A percentile compares a stretch with the other conserved stretches of the same genome.
These are phyloP conservation scores for Diutina pseudorugosa DNA, from an alignment of 1,139 yeast species.

Conservation along the genomic window DNA sequence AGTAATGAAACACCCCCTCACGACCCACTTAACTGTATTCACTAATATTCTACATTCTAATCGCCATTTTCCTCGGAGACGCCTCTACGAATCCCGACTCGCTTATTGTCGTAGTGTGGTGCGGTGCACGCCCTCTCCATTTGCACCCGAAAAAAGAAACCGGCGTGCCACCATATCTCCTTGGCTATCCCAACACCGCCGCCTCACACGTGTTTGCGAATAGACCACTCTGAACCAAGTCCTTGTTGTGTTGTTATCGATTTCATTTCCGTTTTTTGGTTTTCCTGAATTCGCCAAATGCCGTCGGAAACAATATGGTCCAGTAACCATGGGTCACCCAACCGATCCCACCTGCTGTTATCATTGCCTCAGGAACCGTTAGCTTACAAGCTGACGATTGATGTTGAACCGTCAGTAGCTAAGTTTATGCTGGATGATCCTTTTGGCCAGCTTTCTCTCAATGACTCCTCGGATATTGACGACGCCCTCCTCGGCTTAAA, in stretches of 20 bases:
- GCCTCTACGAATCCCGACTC: background rate
- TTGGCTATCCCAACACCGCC: background rate
- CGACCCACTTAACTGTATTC: background rate
- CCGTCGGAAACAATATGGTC: constrained; percentile 31
- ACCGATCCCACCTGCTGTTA: constrained; percentile 13
- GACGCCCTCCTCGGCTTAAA: constrained; percentile 30
- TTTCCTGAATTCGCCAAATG: constrained; percentile 8
- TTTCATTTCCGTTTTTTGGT: background rate
- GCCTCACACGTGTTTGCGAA: background rate
- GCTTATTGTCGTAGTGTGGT: background rate
- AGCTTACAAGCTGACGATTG: constrained; percentile 22
- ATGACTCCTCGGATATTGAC: constrained; percentile 35
- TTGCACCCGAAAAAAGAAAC: background rate
- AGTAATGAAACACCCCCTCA: too few relatives aligned
- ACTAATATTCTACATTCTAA: too few relatives aligned
- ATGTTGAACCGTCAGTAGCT: constrained; percentile 37
- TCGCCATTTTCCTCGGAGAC: too few relatives aligned
- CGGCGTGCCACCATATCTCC: background rate
- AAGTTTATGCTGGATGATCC: constrained; percentile 15
- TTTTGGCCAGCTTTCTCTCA: constrained; percentile 22
- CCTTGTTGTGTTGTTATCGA: background rate
- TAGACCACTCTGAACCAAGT: background rate
- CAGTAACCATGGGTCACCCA: constrained; percentile 16
- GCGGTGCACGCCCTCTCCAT: background rate
- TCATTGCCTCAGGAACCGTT: constrained; percentile 6